Evolutionary conservation across 768 basidiomycete genomes (phyloP).

Genomic region (Amanita muscaria): DNA sequence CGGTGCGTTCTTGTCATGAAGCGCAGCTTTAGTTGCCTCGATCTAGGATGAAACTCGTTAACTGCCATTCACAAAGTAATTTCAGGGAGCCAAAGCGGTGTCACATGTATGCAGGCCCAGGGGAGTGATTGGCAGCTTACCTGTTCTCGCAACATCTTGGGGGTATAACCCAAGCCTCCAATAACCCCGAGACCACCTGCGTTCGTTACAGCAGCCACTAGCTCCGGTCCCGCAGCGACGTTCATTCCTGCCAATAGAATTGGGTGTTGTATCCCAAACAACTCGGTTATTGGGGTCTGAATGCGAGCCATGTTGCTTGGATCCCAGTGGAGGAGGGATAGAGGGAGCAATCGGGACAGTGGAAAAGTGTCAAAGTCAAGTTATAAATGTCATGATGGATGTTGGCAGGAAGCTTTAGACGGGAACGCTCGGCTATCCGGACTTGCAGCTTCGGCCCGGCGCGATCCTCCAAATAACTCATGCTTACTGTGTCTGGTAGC

Average conservation of each 20-base stretch:
- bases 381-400: too few relatives aligned
- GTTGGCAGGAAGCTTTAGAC: not conserved
- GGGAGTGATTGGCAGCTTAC: slow-evolving; percentile 31
- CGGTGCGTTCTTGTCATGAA: slow-evolving; percentile 68
- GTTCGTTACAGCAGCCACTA: slow-evolving; percentile 90
- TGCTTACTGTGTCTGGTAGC: too few relatives aligned
- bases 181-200: slow-evolving; percentile 92
- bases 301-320: slow-evolving; percentile 56
- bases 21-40: slow-evolving; percentile 57
- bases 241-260: slow-evolving; percentile 72
- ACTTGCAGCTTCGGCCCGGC: too few relatives aligned
- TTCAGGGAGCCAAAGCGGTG: not conserved
- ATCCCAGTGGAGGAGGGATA: too few relatives aligned
- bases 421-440: too few relatives aligned
- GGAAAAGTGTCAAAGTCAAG: too few relatives aligned
- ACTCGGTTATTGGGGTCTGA: slow-evolving; percentile 77
- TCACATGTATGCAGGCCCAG: too few relatives aligned
- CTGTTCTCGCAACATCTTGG: slow-evolving; percentile 71
- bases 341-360: too few relatives aligned
- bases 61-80: too few relatives aligned
- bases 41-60: slow-evolving; percentile 38
- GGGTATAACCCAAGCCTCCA: slow-evolving; percentile 82
- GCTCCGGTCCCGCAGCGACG: slow-evolving; percentile 53
- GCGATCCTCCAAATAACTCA: too few relatives aligned
- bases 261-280: slow-evolving; percentile 85